Evolutionary conservation across 2,329 filamentous ascomycete species (phyloP), one percentile per base, ranked within the genome.

Genomic region (Emydomyces testavorans): DNA sequence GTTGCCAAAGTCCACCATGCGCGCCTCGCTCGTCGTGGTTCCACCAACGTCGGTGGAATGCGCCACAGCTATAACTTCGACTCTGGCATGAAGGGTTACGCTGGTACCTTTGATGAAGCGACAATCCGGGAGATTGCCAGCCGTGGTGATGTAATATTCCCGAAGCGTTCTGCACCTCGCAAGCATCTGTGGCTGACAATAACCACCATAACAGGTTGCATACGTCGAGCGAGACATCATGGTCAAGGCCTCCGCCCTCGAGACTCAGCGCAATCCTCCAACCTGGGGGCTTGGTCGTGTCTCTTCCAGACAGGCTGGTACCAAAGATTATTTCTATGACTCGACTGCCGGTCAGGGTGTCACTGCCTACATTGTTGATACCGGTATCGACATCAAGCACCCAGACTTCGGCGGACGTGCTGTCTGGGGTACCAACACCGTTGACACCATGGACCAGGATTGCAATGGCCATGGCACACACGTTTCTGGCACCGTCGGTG

Each of bases 401-500:
- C 1, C 52, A 10, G 63, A 67, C 35, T 68, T 68, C 35, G 61
- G 52, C 2, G 65, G 63, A 32, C 63, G 66, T 48, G 66, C 64
- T 18, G 56, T 42, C 23, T 57, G 59, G 47, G 66, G 63, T 20
- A 61, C 57, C 51, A 68, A 65, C 51, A 58, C 58, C 23, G 60
- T 57, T 32, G 49, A 52, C 23, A 44, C 50, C 15, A 15, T 34
- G 4, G 48, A 55, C 38, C 29, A 49, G 11, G 54, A 58, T 34
- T 55, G 55, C 20, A 58, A 62, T 45, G 63, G 65, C 29, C 65
- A 68, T 47, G 66, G 66, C 16, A 68, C 66, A 13, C 65, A 68
- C 53, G 60, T 63, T 48, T 57, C 65, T 6, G 64, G 63, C 29
- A 68, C 62, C 35, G 60, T 64, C 24, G 65, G 51, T 18, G 59